Percentiles rank a stretch among this genome's conserved stretches.
Conservation (phyloP, 78 protist genomes). For the Dictyostelium firmibasis region DNA sequence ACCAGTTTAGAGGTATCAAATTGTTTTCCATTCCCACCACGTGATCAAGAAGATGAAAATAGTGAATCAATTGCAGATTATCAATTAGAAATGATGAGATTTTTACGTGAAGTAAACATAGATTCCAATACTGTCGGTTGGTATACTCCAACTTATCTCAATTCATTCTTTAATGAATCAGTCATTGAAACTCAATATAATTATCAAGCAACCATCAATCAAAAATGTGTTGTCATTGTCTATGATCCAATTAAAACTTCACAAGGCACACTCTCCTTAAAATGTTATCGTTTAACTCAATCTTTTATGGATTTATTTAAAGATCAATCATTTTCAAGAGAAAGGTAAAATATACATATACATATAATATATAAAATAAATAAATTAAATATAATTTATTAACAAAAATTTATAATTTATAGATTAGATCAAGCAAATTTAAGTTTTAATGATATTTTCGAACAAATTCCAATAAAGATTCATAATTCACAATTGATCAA, state of each 20-base stretch:
- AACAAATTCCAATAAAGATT: conserved; percentile 88
- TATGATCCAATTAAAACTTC: conserved; percentile 88
- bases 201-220: conserved; percentile 86
- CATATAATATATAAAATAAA: neutral
- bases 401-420: too few species aligned
- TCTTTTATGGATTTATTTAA: conserved; percentile 82
- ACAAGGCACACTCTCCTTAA: conserved; percentile 86
- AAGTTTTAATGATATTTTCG: conserved; percentile 76
- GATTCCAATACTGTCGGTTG: conserved; percentile 91
- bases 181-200: conserved; percentile 88
- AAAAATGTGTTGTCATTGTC: conserved; percentile 77
- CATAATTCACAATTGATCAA: conserved; percentile 85
- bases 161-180: conserved; percentile 69
- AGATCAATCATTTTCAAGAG: conserved; percentile 57
- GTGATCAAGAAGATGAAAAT: conserved; percentile 78
- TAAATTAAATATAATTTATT: neutral
- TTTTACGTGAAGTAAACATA: conserved; percentile 87
- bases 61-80: conserved; percentile 59
- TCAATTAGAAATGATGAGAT: conserved; percentile 83
- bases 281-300: conserved; percentile 85
- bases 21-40: conserved; percentile 87
- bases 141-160: conserved; percentile 87
- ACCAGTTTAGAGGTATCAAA: conserved; percentile 82
- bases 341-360: neutral
- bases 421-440: conserved; percentile 60